Percentiles rank a stretch among this genome's conserved stretches.
Conservation (phyloP, 768 basidiomycete genomes). For the Tulasnella calospora region DNA sequence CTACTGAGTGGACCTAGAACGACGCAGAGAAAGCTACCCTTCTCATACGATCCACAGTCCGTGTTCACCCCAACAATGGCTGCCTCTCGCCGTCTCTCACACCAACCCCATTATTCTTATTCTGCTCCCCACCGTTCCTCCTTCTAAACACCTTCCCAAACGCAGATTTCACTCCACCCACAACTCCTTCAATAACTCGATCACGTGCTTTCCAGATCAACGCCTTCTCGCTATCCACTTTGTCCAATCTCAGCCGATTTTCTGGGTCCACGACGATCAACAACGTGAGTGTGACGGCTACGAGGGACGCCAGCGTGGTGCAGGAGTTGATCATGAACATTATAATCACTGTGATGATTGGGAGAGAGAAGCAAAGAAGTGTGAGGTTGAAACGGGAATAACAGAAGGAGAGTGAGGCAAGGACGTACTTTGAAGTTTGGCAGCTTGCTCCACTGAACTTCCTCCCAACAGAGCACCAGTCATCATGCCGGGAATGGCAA, state of each 20-base stretch:
- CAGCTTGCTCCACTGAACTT: constrained; percentile 76
- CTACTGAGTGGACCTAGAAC: too few species aligned
- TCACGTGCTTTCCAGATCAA: constrained; percentile 12
- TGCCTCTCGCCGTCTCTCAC: constrained; percentile 1
- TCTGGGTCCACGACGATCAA: constrained; percentile 61
- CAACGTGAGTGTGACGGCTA: constrained; percentile 57
- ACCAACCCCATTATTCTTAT: background rate
- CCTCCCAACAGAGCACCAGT: constrained; percentile 87
- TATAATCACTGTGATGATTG: constrained; percentile 59
- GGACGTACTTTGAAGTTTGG: constrained; percentile 60
- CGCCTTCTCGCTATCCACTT: constrained; percentile 43
- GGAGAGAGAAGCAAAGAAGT: background rate
- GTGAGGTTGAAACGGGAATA: too few species aligned
- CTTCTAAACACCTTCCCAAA: background rate
- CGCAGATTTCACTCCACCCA: background rate
- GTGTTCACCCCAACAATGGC: constrained; percentile 12
- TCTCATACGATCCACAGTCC: background rate
- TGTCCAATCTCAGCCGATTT: constrained; percentile 59
- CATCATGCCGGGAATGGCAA: constrained; percentile 62
- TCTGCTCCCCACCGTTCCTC: background rate
- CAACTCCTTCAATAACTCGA: background rate
- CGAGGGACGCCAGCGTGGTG: constrained; percentile 64
- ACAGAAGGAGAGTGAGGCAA: background rate
- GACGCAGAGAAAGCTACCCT: too few species aligned
- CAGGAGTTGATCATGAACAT: constrained; percentile 88